phyloP scores from a whole-genome alignment of 345 rosid species.

The Eucalyptus cloeziana region DNA sequence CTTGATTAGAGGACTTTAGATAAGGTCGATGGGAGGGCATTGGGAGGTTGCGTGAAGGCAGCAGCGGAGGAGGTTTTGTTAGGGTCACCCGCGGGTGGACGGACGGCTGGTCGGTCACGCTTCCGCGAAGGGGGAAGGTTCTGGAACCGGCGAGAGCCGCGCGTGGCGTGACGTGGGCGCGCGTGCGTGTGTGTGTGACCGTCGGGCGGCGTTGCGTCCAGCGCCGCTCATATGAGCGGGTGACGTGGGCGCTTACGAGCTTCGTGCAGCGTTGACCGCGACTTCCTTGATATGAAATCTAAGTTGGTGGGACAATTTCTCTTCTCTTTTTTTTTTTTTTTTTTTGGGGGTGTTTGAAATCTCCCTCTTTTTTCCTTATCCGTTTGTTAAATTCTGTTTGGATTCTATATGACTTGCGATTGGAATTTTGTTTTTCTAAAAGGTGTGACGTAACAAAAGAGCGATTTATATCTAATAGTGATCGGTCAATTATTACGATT shows the following conservation, averaged over 20 bases:
- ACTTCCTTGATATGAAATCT: neutral
- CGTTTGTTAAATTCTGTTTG: too few relatives aligned
- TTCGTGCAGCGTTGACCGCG: neutral
- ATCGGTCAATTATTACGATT: rapidly evolving
- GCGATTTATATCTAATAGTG: rapidly evolving
- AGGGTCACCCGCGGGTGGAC: neutral
- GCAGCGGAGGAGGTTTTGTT: neutral
- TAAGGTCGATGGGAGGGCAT: neutral
- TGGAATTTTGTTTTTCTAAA: rapidly evolving
- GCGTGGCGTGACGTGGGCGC: too few relatives aligned
- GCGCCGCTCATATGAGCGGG: neutral
- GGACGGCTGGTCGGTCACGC: neutral
- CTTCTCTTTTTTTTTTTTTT: neutral
- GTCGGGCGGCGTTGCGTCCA: neutral
- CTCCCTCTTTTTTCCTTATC: too few relatives aligned
- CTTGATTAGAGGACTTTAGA: neutral
- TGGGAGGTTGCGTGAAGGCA: neutral
- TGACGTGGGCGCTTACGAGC: neutral
- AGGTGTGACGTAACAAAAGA: too few relatives aligned
- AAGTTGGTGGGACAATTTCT: neutral
- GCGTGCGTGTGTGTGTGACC: neutral
- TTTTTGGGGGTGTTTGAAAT: neutral
- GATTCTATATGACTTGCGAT: too few relatives aligned
- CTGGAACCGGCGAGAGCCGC: neutral
- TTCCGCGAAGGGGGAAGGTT: neutral